A percentile compares a stretch with the other conserved stretches of the same genome.
Evolutionary conservation across 1,139 yeast genomes (phyloP).

Genomic region (Blastobotrys proliferans): DNA sequence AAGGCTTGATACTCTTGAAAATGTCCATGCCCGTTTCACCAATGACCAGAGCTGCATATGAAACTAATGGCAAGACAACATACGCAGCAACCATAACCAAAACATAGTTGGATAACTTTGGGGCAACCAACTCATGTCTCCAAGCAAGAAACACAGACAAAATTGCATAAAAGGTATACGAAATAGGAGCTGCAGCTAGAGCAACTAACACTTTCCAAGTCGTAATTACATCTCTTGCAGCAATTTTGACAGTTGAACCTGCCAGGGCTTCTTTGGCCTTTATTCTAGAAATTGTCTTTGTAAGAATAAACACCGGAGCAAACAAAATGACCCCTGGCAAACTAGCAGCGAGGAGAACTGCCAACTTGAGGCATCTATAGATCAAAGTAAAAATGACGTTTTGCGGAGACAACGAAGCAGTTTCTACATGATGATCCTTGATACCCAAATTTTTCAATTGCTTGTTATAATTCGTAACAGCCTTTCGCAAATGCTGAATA

Average conservation of each 20-base stretch:
- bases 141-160: slow-evolving; percentile 48
- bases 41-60: slow-evolving; percentile 81
- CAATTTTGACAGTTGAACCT: slow-evolving; percentile 83
- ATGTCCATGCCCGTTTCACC: slow-evolving; percentile 94
- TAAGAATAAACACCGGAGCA: slow-evolving; percentile 80
- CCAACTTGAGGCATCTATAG: slow-evolving; percentile 51
- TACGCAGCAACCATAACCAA: slow-evolving; percentile 48
- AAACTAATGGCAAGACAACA: slow-evolving; percentile 59
- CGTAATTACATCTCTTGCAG: slow-evolving; percentile 89
- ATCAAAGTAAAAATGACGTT: slow-evolving; percentile 47
- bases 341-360: slow-evolving; percentile 55
- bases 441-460: slow-evolving; percentile 63
- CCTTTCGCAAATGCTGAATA: slow-evolving; percentile 54
- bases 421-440: slow-evolving; percentile 87
- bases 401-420: slow-evolving; percentile 49
- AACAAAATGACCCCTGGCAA: slow-evolving; percentile 83
- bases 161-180: slow-evolving; percentile 75
- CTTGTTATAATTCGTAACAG: slow-evolving; percentile 65
- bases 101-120: slow-evolving; percentile 13
- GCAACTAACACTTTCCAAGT: slow-evolving; percentile 94
- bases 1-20: slow-evolving; percentile 75
- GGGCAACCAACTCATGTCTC: slow-evolving; percentile 23
- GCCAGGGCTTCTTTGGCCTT: slow-evolving; percentile 81
- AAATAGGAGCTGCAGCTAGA: slow-evolving; percentile 81
- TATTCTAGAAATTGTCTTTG: slow-evolving; percentile 62